Evolutionary conservation across 2,329 filamentous ascomycete species (phyloP).

Genomic region (Pezicula neosporulosa): DNA sequence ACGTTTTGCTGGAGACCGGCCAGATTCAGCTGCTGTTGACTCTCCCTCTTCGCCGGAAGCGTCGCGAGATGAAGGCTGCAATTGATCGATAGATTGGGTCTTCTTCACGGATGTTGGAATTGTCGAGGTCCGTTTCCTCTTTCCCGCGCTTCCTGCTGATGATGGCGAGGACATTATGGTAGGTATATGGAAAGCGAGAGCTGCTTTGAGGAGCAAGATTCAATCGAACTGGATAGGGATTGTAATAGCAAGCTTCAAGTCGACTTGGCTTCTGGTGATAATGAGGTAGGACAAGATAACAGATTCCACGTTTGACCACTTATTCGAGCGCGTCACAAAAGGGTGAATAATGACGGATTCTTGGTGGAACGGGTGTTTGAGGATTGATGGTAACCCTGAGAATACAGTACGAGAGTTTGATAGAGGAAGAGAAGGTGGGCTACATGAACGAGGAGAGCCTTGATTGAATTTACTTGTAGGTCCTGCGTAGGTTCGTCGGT

Average conservation of each 20-base stretch:
- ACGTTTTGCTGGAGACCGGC: conserved; percentile 64
- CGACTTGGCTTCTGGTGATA: no score
- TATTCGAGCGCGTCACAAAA: not conserved
- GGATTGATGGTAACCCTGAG: no score
- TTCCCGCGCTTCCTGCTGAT: conserved; percentile 42
- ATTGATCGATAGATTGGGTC: conserved; percentile 49
- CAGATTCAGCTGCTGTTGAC: conserved; percentile 63
- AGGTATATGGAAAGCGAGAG: not conserved
- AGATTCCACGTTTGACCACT: not conserved
- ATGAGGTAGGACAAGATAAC: not conserved
- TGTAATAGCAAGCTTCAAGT: not conserved
- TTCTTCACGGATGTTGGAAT: conserved; percentile 44
- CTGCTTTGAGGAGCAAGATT: not conserved
- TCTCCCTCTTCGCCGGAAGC: conserved; percentile 79
- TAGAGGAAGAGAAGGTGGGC: no score
- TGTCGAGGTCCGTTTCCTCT: conserved; percentile 74
- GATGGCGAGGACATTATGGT: conserved; percentile 31
- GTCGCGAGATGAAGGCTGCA: conserved; percentile 73
- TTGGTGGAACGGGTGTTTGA: no score
- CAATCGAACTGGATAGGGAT: not conserved
- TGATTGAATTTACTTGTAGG: no score
- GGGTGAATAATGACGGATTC: not conserved
- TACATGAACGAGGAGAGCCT: no score
- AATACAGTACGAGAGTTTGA: no score
- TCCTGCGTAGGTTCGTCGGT: no score